These are phyloP conservation scores for Coemansia asiatica DNA, from an alignment of 192 early-diverging fungal genomes.

Conservation along the genomic window DNA sequence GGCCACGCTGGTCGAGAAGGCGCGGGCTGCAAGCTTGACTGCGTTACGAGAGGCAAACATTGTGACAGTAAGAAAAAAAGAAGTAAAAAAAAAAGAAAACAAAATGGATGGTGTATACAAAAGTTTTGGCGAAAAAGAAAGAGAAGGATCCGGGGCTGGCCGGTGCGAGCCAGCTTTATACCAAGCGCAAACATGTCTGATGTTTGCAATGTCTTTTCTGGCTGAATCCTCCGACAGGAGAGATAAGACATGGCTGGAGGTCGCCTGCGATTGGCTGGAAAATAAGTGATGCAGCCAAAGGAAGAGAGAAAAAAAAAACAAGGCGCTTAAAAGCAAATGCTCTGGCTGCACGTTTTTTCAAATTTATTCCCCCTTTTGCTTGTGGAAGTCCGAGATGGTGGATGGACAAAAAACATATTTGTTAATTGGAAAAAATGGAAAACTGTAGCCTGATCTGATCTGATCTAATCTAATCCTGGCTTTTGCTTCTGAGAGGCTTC, in stretches of 20 bases:
- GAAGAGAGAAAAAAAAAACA: not conserved
- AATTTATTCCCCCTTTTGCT: not conserved
- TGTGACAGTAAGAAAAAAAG: conserved; percentile 5
- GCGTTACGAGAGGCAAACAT: conserved; percentile 56
- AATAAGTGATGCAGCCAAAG: not conserved
- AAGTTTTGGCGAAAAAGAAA: not conserved
- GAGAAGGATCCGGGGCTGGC: not conserved
- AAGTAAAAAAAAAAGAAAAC: not conserved
- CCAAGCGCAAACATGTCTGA: not conserved
- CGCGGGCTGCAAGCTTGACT: conserved; percentile 45
- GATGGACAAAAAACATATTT: too few species aligned
- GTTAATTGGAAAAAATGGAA: too few species aligned
- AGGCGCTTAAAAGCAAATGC: not conserved
- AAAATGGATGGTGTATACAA: not conserved
- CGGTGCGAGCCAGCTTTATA: conserved; percentile 3
- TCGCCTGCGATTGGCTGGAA: conserved; percentile 7
- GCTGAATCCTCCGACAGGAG: conserved; percentile 2
- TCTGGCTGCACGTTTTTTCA: too few species aligned
- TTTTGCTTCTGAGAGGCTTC: not conserved
- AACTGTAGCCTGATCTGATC: too few species aligned
- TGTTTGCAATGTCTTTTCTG: not conserved
- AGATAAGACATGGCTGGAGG: not conserved
- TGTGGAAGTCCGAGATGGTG: not conserved
- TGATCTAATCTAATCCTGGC: not conserved
- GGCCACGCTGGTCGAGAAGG: conserved; percentile 54